These are phyloP conservation scores for Citrus maxima DNA, from an alignment of 345 rosid species.

Conservation along the genomic window DNA sequence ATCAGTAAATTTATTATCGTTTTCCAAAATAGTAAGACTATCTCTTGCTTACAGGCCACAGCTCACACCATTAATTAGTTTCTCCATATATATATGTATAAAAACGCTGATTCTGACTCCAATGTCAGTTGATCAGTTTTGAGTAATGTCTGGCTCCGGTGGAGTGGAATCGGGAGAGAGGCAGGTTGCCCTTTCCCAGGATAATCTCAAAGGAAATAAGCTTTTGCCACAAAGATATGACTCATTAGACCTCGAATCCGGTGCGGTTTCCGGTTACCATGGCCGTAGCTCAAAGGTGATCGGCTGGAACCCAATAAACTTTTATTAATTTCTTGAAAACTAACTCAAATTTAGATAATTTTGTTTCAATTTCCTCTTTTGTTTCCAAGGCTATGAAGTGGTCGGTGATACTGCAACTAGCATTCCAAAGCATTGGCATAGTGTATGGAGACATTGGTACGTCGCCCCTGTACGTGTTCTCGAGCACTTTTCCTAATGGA, in stretches of 20 bases:
- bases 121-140: not conserved
- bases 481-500: slow-evolving; percentile 20
- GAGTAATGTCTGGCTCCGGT: not conserved
- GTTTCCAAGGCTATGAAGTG: slow-evolving; percentile 2
- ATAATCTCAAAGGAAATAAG: slow-evolving; percentile 15
- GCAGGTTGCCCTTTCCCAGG: not conserved
- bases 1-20: not conserved
- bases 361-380: not conserved
- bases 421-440: slow-evolving; percentile 36
- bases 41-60: not conserved
- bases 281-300: slow-evolving; percentile 16
- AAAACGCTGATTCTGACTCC: not conserved
- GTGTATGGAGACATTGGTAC: slow-evolving; percentile 43
- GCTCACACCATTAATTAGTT: not conserved
- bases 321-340: no score
- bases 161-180: not conserved
- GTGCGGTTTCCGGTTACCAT: slow-evolving; percentile 12
- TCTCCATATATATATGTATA: no score
- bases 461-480: slow-evolving; percentile 25
- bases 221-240: slow-evolving; percentile 26
- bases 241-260: slow-evolving; percentile 46
- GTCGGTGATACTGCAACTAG: slow-evolving; percentile 11
- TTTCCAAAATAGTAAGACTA: not conserved
- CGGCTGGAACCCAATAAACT: no score
- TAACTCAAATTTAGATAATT: no score